Evolutionary conservation across 352 stramenopile genomes (phyloP).

Genomic region (Aphanomyces cochlioides): DNA sequence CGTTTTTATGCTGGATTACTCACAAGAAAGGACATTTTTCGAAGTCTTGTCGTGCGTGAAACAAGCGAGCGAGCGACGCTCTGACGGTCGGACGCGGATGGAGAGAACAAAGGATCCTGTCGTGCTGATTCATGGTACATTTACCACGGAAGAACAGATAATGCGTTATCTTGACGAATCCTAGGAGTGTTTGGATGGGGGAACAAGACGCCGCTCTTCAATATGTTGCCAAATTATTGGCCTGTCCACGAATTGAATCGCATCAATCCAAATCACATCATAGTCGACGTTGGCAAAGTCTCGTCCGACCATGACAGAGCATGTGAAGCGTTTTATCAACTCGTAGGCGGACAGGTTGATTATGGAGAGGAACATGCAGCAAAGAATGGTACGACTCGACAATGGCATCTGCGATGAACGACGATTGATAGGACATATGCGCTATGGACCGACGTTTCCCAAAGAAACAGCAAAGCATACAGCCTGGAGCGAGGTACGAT

Average conservation of each 20-base stretch:
- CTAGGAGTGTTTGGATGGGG: slow-evolving; percentile 47
- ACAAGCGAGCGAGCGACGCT: too few relatives aligned
- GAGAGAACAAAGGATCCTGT: slow-evolving; percentile 50
- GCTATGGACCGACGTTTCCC: slow-evolving; percentile 43
- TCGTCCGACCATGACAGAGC: slow-evolving; percentile 71
- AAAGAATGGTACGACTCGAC: background rate
- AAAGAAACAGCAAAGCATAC: slow-evolving; percentile 17
- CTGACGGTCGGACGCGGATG: background rate
- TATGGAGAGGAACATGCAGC: slow-evolving; percentile 53
- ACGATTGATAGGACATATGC: slow-evolving; percentile 36
- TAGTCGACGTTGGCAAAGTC: slow-evolving; percentile 57
- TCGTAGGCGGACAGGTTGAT: slow-evolving; percentile 56
- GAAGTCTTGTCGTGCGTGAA: too few relatives aligned
- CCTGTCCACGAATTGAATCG: slow-evolving; percentile 45
- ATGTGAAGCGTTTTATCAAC: slow-evolving; percentile 67
- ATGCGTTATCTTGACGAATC: background rate
- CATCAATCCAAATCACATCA: slow-evolving; percentile 53
- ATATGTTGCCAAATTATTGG: slow-evolving; percentile 54
- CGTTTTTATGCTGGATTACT: too few relatives aligned
- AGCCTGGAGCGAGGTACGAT: background rate
- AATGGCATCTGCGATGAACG: background rate
- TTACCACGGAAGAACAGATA: background rate
- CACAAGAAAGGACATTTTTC: too few relatives aligned
- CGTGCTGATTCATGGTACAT: slow-evolving; percentile 60
- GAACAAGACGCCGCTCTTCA: slow-evolving; percentile 47